phyloP scores from a whole-genome alignment of 768 basidiomycete genomes.

The Leccinum olivaceopallidum region DNA sequence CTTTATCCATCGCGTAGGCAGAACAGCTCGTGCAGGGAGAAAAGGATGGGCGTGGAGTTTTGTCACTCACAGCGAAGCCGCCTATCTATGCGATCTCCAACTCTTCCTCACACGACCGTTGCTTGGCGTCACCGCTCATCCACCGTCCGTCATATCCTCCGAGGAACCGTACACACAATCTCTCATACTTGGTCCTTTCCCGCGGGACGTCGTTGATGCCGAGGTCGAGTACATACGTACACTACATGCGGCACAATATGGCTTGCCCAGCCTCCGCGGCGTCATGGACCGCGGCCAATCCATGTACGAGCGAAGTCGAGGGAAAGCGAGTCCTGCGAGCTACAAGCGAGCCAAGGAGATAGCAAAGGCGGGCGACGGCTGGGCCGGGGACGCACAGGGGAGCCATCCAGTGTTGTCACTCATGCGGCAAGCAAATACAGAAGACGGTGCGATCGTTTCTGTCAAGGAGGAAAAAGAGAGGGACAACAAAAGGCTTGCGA shows the following conservation, averaged over 20 bases:
- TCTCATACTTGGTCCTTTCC: slow-evolving; percentile 80
- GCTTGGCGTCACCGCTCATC: slow-evolving; percentile 41
- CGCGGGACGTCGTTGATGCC: slow-evolving; percentile 76
- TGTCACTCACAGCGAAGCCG: slow-evolving; percentile 81
- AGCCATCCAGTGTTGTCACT: slow-evolving; percentile 68
- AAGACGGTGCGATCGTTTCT: slow-evolving; percentile 20
- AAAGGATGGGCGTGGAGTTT: slow-evolving; percentile 98
- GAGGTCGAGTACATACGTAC: slow-evolving; percentile 79
- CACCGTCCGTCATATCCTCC: slow-evolving; percentile 38
- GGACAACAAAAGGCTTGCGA: slow-evolving; percentile 53
- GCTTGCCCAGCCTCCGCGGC: slow-evolving; percentile 63
- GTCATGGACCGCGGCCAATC: slow-evolving; percentile 88
- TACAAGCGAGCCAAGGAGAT: slow-evolving; percentile 91
- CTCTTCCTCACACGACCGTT: slow-evolving; percentile 86
- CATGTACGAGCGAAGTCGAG: slow-evolving; percentile 94
- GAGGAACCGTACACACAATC: slow-evolving; percentile 69
- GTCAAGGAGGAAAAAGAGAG: slow-evolving; percentile 38
- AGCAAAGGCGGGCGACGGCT: slow-evolving; percentile 62
- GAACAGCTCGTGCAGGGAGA: slow-evolving; percentile 93
- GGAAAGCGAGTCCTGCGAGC: slow-evolving; percentile 82
- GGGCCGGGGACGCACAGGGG: slow-evolving; percentile 61
- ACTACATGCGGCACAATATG: slow-evolving; percentile 63
- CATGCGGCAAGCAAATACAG: slow-evolving; percentile 39
- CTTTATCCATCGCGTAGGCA: slow-evolving; percentile 95
- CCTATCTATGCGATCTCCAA: slow-evolving; percentile 90